Conservation (phyloP, 768 basidiomycete genomes). For the Boletus barrowsii region DNA sequence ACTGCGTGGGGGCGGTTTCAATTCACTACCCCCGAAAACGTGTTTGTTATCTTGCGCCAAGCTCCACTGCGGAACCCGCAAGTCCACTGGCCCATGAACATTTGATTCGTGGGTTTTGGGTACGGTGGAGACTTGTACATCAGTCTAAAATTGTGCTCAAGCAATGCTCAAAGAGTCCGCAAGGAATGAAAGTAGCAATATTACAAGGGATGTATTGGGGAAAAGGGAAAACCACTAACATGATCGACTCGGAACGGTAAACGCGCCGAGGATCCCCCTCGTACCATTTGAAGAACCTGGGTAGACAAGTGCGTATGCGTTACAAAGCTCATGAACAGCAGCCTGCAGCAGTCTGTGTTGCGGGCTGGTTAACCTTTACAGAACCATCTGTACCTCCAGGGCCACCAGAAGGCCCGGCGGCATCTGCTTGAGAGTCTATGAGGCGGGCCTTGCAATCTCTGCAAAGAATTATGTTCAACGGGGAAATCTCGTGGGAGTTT, state of each 20-base stretch:
- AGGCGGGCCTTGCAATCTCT: slow-evolving; percentile 97
- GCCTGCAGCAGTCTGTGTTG: slow-evolving; percentile 39
- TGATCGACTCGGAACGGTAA: slow-evolving; percentile 3
- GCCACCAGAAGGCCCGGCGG: slow-evolving; percentile 37
- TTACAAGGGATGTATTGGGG: slow-evolving; percentile 17
- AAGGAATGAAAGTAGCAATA: slow-evolving; percentile 12
- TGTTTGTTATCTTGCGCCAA: too few species aligned
- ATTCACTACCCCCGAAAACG: too few species aligned
- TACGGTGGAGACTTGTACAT: too few species aligned
- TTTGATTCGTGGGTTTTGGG: too few species aligned
- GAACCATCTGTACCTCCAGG: slow-evolving; percentile 50
- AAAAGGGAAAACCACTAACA: slow-evolving; percentile 10
- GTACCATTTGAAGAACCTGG: not conserved
- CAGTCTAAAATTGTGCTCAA: too few species aligned
- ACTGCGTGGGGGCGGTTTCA: too few species aligned
- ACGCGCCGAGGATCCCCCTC: not conserved
- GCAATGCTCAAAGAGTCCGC: too few species aligned
- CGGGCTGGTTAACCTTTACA: slow-evolving; percentile 64
- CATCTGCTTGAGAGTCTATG: slow-evolving; percentile 88
- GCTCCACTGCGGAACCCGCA: too few species aligned
- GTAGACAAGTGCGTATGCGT: slow-evolving; percentile 3
- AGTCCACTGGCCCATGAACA: too few species aligned
- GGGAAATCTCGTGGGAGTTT: not conserved
- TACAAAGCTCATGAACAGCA: slow-evolving; percentile 49
- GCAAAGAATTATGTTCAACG: slow-evolving; percentile 4